These are phyloP conservation scores for Hygrophorus russula DNA, from an alignment of 768 basidiomycete genomes.

Conservation along the genomic window DNA sequence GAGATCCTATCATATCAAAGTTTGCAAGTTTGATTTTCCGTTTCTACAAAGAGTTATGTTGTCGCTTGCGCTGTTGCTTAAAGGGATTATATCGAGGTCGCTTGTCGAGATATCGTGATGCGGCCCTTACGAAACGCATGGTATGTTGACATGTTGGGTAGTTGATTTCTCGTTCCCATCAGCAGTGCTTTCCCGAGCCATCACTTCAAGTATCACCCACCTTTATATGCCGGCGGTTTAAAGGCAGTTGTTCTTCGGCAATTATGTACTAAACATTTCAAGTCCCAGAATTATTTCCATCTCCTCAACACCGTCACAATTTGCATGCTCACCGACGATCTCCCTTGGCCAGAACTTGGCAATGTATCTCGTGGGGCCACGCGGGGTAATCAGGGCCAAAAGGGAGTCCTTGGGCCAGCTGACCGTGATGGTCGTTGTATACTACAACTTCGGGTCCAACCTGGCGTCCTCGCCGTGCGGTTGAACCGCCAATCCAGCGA, in stretches of 20 bases:
- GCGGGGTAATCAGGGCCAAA: slow-evolving; percentile 78
- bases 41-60: too few relatives aligned
- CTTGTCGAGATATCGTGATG: too few relatives aligned
- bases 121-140: slow-evolving; percentile 16
- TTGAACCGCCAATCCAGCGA: slow-evolving; percentile 70
- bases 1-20: too few relatives aligned
- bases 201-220: slow-evolving; percentile 11
- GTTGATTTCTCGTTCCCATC: background rate
- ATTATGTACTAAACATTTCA: background rate
- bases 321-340: slow-evolving; percentile 54
- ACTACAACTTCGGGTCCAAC: slow-evolving; percentile 75
- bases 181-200: background rate
- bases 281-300: background rate
- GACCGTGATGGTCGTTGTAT: slow-evolving; percentile 67
- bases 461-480: slow-evolving; percentile 67
- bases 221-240: slow-evolving; percentile 20
- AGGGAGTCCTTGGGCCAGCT: slow-evolving; percentile 61
- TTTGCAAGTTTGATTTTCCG: too few relatives aligned
- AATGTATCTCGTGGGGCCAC: slow-evolving; percentile 80
- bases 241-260: too few relatives aligned
- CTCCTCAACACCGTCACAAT: slow-evolving; percentile 15
- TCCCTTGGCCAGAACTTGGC: slow-evolving; percentile 79
- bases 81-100: too few relatives aligned
- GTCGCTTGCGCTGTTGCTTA: too few relatives aligned
- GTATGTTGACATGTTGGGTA: slow-evolving; percentile 11